Evolutionary conservation across 257 asterid species (phyloP).

Genomic region (Nicotiana noctiflora): DNA sequence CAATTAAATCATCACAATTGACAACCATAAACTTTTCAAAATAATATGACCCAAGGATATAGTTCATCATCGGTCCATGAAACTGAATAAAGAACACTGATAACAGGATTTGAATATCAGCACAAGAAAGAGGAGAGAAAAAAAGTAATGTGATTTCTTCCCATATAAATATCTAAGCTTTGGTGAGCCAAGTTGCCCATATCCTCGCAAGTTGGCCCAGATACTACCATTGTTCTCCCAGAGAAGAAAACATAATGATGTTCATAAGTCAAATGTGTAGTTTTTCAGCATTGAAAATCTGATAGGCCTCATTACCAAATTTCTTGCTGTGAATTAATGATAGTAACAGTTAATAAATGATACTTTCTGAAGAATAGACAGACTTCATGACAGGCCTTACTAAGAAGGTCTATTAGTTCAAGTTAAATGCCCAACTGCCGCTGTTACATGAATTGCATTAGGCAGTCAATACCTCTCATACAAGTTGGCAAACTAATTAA

Average conservation of each 20-base stretch:
- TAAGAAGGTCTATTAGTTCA: not conserved
- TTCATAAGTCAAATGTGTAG: not conserved
- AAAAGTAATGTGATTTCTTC: not conserved
- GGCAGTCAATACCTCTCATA: conserved; percentile 1
- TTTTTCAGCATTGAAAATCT: not conserved
- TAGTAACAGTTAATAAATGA: not conserved
- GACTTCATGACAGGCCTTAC: not conserved
- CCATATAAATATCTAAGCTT: not conserved
- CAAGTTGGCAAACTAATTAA: not conserved
- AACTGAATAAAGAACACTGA: not conserved
- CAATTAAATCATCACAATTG: not conserved
- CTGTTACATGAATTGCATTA: not conserved
- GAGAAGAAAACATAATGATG: not conserved
- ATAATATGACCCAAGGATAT: not conserved
- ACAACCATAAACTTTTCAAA: not conserved
- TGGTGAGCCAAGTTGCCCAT: not conserved
- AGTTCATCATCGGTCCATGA: not conserved
- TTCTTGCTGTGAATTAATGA: not conserved
- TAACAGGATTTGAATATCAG: not conserved
- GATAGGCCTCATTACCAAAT: not conserved
- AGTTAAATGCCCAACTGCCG: not conserved
- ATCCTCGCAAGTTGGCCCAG: not conserved
- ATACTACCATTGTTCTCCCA: not conserved
- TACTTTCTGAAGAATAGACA: not conserved
- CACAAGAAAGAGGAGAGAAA: not conserved